These are phyloP conservation scores for Amanita inopinata DNA, from an alignment of 768 basidiomycete genomes.

Conservation along the genomic window DNA sequence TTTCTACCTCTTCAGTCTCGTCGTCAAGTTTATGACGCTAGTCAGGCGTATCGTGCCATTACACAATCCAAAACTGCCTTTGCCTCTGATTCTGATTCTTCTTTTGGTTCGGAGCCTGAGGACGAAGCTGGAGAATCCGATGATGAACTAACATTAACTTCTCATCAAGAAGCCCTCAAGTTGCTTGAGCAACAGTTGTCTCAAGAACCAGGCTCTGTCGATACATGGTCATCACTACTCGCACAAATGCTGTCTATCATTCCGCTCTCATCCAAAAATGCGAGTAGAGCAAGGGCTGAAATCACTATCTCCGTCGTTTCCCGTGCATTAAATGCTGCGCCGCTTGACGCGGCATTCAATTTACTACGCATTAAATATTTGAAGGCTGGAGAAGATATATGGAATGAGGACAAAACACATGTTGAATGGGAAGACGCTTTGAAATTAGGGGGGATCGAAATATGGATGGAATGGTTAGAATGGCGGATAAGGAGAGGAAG, in stretches of 20 bases:
- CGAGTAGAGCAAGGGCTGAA: constrained; percentile 57
- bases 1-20: constrained; percentile 48
- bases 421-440: constrained; percentile 68
- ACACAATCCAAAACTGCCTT: constrained; percentile 13
- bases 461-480: constrained; percentile 77
- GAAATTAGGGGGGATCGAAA: constrained; percentile 37
- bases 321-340: constrained; percentile 51
- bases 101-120: constrained; percentile 20
- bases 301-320: constrained; percentile 57
- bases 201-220: constrained; percentile 39
- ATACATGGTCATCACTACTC: constrained; percentile 56
- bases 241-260: constrained; percentile 53
- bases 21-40: constrained; percentile 18
- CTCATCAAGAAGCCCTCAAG: constrained; percentile 53
- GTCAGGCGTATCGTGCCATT: constrained; percentile 42
- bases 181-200: constrained; percentile 45
- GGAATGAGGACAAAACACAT: constrained; percentile 43
- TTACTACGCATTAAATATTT: constrained; percentile 54
- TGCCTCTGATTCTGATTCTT: constrained; percentile 24
- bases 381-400: constrained; percentile 63
- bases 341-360: constrained; percentile 38
- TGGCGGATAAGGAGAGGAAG: constrained; percentile 50
- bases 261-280: constrained; percentile 58
- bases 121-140: constrained; percentile 25
- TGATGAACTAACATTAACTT: constrained; percentile 25